Conservation (phyloP, 169 alveolate species). For the Plasmodium adleri region DNA sequence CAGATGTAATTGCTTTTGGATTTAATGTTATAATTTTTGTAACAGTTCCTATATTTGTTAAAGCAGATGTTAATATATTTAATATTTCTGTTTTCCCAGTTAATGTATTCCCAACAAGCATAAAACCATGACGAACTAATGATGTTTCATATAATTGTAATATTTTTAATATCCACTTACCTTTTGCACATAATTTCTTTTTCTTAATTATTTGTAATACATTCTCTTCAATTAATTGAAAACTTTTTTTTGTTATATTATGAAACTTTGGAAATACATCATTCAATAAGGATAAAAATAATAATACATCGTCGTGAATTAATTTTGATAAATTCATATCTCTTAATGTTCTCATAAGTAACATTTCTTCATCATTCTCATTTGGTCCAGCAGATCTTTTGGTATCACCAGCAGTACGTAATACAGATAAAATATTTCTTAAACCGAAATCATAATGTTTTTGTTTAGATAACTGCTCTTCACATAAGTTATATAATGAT, state of each 20-base stretch:
- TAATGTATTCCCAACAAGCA: slow-evolving; percentile 97
- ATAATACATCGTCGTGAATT: slow-evolving; percentile 96
- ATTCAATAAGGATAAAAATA: slow-evolving; percentile 93
- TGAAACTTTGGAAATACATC: slow-evolving; percentile 97
- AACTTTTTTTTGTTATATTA: slow-evolving; percentile 93
- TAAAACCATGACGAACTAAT: slow-evolving; percentile 97
- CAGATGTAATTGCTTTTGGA: slow-evolving; percentile 97
- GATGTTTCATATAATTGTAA: slow-evolving; percentile 90
- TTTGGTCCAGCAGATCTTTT: slow-evolving; percentile 94
- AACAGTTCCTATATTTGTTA: slow-evolving; percentile 86
- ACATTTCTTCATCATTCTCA: slow-evolving; percentile 86
- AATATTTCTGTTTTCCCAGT: slow-evolving; percentile 97
- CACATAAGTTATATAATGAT: slow-evolving; percentile 95
- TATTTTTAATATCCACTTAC: slow-evolving; percentile 65
- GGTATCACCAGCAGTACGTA: slow-evolving; percentile 94
- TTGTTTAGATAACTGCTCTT: slow-evolving; percentile 93
- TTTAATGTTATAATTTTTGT: slow-evolving; percentile 93
- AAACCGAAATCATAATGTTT: slow-evolving; percentile 99
- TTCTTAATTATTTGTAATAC: slow-evolving; percentile 87
- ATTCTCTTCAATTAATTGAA: slow-evolving; percentile 92
- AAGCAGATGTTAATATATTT: slow-evolving; percentile 92
- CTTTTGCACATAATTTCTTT: slow-evolving; percentile 78
- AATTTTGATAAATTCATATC: slow-evolving; percentile 96
- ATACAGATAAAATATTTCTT: slow-evolving; percentile 96
- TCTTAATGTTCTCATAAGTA: slow-evolving; percentile 92